Evolutionary conservation across 1,284 basidiomycete species (phyloP).

Genomic region (Naganishia liquefaciens): DNA sequence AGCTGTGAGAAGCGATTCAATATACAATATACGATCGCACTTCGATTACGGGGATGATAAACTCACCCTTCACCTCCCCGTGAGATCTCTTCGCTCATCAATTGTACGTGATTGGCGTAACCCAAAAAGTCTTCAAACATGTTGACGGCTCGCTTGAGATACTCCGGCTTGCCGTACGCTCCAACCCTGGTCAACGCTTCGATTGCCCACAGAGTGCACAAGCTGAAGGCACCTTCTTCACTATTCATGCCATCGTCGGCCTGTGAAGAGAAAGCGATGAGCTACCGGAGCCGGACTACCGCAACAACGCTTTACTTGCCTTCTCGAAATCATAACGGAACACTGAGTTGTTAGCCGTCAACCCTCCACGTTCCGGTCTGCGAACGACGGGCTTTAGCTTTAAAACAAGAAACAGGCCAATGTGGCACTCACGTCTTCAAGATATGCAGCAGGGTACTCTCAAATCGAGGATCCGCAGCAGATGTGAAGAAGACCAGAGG

Average conservation of each 20-base stretch:
- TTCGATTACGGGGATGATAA: neutral
- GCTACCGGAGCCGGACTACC: too few species aligned
- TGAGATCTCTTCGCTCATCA: conserved; percentile 69
- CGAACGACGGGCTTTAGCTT: neutral
- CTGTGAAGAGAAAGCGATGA: neutral
- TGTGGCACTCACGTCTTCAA: conserved; percentile 60
- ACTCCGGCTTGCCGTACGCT: conserved; percentile 63
- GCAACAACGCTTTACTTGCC: conserved; percentile 14
- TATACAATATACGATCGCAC: conserved; percentile 13
- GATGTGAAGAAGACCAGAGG: conserved; percentile 43
- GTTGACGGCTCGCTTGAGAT: conserved; percentile 67
- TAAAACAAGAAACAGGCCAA: neutral
- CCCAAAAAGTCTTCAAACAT: conserved; percentile 56
- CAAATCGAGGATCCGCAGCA: conserved; percentile 79
- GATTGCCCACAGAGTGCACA: conserved; percentile 63
- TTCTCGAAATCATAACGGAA: conserved; percentile 70
- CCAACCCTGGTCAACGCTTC: conserved; percentile 85
- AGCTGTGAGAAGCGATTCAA: neutral
- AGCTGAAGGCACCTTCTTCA: conserved; percentile 70
- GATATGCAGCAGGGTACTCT: conserved; percentile 75
- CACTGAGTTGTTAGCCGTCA: conserved; percentile 69
- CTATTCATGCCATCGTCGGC: conserved; percentile 89
- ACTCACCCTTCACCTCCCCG: conserved; percentile 53
- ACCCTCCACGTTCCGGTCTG: conserved; percentile 75
- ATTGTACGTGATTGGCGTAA: conserved; percentile 71